Evolutionary conservation across 495 filamentous ascomycete genomes (phyloP), one percentile per base, ranked within the genome.

Genomic region (Rhypophila decipiens): DNA sequence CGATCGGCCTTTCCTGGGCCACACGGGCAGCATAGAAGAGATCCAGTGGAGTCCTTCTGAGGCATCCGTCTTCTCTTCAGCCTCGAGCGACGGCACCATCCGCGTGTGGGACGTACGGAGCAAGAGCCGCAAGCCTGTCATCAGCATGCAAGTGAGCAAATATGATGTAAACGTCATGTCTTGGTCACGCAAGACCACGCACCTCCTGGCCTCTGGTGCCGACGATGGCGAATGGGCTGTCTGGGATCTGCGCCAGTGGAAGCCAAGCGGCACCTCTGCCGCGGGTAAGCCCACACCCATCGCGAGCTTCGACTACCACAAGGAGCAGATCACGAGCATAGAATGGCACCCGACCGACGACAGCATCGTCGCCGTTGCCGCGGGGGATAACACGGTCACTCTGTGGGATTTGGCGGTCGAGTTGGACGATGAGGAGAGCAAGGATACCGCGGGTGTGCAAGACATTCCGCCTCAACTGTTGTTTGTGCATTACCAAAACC

Each of bases 341-440:
- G 91, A 98, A 68, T 98, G 94, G 90, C 91, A 98, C 67, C 93
- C 93, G 13, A 86, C 86, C 2, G 93, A 98, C 54, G 91, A 98
- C 68, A 89, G 84, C 64, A 91, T 96, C 47, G 82, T 98, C 13
- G 86, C 87, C 5, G 89, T 96, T 17, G 90, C 87, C 8, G 88
- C 88, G 2, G 93, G 89, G 15, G 93, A 98, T 64, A 90, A 90
- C 61, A 95, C 90, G 9, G 76, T 96, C 20, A 96, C 93, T 1
- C 71, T 96, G 37, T 98, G 93, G 93, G 93, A 98, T 83, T 63
- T 98, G 62, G 86, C 88, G 3, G 93, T 98, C 33, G 93, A 98
- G 69, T 54, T 97, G 46, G 93, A 98, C 56, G 93, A 96, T 57
- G 93, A 98, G 70, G 91, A 96, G 76, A 88, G 84, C 59, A 87